A percentile compares a stretch with the other conserved stretches of the same genome.
phyloP scores from a whole-genome alignment of 345 rosid species.

The Aurinia saxatilis region DNA sequence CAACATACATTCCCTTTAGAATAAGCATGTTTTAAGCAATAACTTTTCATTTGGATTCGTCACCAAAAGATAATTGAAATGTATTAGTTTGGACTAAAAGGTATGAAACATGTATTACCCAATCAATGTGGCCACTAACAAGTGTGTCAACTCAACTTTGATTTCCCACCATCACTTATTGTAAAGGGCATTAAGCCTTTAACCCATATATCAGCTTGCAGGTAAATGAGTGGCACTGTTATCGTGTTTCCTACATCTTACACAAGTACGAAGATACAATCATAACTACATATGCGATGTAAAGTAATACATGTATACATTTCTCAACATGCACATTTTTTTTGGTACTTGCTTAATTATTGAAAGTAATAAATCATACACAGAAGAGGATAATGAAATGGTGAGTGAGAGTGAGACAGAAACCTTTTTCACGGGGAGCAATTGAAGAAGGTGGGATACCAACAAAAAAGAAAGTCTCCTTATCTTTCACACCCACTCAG shows the following conservation, averaged over 20 bases:
- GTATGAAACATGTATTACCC: slow-evolving; percentile 3
- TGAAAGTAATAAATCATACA: slow-evolving; percentile 4
- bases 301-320: not conserved
- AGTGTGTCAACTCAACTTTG: slow-evolving; percentile 19
- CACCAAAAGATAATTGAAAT: not conserved
- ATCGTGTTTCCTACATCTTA: slow-evolving; percentile 7
- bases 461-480: slow-evolving; percentile 7
- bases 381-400: slow-evolving; percentile 8
- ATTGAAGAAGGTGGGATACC: slow-evolving; percentile 21
- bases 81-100: not conserved
- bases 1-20: not conserved
- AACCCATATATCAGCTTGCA: slow-evolving; percentile 1
- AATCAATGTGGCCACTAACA: slow-evolving; percentile 24
- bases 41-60: not conserved
- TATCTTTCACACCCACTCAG: slow-evolving; percentile 24
- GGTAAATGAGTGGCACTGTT: slow-evolving; percentile 2
- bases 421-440: slow-evolving; percentile 10
- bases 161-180: slow-evolving; percentile 10
- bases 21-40: not conserved
- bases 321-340: not conserved
- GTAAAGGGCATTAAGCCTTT: not conserved
- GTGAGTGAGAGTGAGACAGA: slow-evolving; percentile 10
- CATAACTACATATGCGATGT: not conserved
- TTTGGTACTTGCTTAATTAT: not conserved
- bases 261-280: slow-evolving; percentile 9